Evolutionary conservation across 1,284 basidiomycete species (phyloP), one percentile per base, ranked within the genome.

Genomic region (Pterulicium gracile): DNA sequence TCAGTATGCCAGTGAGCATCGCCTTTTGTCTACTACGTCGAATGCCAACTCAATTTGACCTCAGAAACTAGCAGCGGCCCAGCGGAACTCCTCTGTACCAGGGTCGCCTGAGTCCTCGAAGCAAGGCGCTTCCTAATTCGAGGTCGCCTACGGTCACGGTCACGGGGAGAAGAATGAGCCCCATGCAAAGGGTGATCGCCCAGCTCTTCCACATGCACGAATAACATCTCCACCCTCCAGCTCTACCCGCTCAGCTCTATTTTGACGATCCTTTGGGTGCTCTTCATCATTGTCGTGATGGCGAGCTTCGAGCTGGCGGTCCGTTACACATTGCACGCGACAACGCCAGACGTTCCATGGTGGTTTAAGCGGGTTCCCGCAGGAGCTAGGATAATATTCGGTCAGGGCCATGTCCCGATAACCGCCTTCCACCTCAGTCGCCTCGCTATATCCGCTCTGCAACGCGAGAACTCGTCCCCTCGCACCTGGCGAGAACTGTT

Each of bases 341-440:
- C 7, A 32, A 32, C n/a, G n/a, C 27, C 7, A 32, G 7, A 32
- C 10, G 27, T n/a, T 32, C 27, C 10, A 32, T 7, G 27, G 10
- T n/a, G 27, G 7, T 7, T 7, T 32, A 32, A 10, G 10, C n/a
- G 27, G 27, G n/a, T 32, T 10, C n/a, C 27, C 27, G 7, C 27
- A 7, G 10, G n/a, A 32, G n/a, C 67, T 40, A 17, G 27, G 27
- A 32, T n/a, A 32, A 7, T 32, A 32, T 32, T 32, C n/a, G 27
- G 10, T 32, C 27, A 32, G n/a, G 27, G 10, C n/a, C 27, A 32
- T n/a, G 27, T 7, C 7, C 27, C 27, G 27, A 32, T 32, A 32
- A 32, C 27, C 27, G 27, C n/a, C 27, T 32, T 10, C n/a, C 27
- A 32, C 27, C n/a, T 32, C 7, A 10, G 10, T 7, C 7, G 27